Percentiles rank a stretch among this genome's conserved stretches.
Evolutionary conservation across 1,284 basidiomycete genomes (phyloP).

Genomic region (Laetiporus sulphureus): DNA sequence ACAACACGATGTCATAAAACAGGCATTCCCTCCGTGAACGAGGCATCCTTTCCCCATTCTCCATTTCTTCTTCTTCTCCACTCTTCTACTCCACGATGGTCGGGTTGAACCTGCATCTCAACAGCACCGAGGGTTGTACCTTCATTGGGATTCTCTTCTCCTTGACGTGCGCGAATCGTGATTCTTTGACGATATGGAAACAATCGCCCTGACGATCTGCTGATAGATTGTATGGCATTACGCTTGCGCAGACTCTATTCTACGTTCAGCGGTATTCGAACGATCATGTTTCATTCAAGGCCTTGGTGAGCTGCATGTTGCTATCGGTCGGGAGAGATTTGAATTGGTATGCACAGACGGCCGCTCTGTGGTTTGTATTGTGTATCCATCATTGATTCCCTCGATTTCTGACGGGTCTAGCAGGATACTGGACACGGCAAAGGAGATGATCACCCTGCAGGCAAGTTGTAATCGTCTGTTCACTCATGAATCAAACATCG

Average conservation of each 20-base stretch:
- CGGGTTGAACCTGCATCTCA: not conserved
- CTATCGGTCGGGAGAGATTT: not conserved
- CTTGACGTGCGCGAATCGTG: not conserved
- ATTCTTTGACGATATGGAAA: not conserved
- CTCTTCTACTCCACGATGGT: not conserved
- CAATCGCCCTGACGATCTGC: not conserved
- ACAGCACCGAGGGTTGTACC: not conserved
- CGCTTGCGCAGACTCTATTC: not conserved
- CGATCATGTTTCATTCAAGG: not conserved
- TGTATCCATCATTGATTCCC: not conserved
- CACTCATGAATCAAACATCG: not conserved
- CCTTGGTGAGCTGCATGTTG: not conserved
- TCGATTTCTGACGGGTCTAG: not conserved
- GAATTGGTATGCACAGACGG: not conserved
- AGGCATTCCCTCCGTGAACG: too few species aligned
- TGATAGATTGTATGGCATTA: not conserved
- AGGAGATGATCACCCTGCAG: not conserved
- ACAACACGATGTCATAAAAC: too few species aligned
- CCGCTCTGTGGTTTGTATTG: not conserved
- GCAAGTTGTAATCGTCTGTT: not conserved
- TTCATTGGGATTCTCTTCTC: not conserved
- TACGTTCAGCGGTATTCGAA: not conserved
- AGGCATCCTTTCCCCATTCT: too few species aligned
- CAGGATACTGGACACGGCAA: not conserved
- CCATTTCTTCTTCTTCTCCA: too few species aligned